phyloP scores from a whole-genome alignment of 139 green algal genomes.

The Pleodorina starrii region DNA sequence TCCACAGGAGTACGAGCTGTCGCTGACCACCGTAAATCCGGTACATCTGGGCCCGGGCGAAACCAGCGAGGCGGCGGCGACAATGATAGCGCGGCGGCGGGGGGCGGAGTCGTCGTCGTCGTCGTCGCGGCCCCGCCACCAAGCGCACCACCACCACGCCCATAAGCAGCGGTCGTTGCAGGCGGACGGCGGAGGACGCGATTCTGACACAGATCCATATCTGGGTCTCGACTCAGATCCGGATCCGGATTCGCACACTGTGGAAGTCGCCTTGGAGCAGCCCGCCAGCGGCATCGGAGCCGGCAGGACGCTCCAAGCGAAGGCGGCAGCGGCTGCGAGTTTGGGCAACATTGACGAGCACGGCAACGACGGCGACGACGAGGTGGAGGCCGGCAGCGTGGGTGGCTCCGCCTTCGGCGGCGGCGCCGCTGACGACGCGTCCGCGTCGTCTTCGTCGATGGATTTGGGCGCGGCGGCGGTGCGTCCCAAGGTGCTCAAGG shows the following conservation, averaged over 20 bases:
- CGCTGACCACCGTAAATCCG: not conserved
- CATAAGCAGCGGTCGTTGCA: too few species aligned
- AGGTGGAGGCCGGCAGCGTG: not conserved
- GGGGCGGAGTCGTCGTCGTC: not conserved
- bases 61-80: too few species aligned
- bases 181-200: too few species aligned
- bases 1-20: conserved; percentile 17
- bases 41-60: not conserved
- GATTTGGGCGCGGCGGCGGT: not conserved
- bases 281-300: not conserved
- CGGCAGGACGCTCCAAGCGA: not conserved
- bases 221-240: not conserved
- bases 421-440: not conserved
- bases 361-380: conserved; percentile 3
- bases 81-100: not conserved
- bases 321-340: not conserved
- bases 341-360: conserved; percentile 16
- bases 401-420: not conserved
- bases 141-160: too few species aligned
- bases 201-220: too few species aligned
- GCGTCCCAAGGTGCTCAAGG: not conserved
- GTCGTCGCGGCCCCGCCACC: too few species aligned
- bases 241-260: not conserved
- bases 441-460: too few species aligned
- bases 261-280: not conserved